phyloP scores from a whole-genome alignment of 2,329 filamentous ascomycete species.

The Clarireedia homoeocarpa region DNA sequence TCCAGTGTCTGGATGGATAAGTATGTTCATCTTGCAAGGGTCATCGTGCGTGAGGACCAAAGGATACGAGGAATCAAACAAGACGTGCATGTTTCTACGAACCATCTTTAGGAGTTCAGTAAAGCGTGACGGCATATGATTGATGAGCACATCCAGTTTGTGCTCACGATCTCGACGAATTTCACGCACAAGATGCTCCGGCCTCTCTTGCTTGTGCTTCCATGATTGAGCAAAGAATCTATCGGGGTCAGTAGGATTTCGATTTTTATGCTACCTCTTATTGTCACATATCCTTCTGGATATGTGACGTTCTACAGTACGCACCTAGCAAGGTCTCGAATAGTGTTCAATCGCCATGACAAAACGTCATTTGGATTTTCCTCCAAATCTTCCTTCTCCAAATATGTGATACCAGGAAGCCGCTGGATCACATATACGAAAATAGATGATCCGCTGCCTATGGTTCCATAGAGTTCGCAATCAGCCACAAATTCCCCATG shows the following conservation, averaged over 20 bases:
- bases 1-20: slow-evolving; percentile 9
- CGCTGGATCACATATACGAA: not conserved
- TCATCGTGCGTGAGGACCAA: not conserved
- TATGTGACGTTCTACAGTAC: not conserved
- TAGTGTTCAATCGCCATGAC: not conserved
- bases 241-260: too few species aligned
- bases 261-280: too few species aligned
- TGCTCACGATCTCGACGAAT: not conserved
- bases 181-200: not conserved
- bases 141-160: slow-evolving; percentile 1
- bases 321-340: not conserved
- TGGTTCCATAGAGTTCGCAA: not conserved
- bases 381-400: not conserved
- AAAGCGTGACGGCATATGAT: slow-evolving; percentile 1
- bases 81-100: not conserved
- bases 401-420: not conserved
- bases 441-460: not conserved
- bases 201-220: not conserved
- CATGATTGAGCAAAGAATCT: slow-evolving; percentile 3
- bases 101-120: not conserved
- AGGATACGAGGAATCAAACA: not conserved
- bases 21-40: not conserved
- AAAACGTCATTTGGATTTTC: not conserved
- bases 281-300: not conserved
- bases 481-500: not conserved